Conservation (phyloP, 1,139 yeast genomes). For the Blastobotrys petasosporus region DNA sequence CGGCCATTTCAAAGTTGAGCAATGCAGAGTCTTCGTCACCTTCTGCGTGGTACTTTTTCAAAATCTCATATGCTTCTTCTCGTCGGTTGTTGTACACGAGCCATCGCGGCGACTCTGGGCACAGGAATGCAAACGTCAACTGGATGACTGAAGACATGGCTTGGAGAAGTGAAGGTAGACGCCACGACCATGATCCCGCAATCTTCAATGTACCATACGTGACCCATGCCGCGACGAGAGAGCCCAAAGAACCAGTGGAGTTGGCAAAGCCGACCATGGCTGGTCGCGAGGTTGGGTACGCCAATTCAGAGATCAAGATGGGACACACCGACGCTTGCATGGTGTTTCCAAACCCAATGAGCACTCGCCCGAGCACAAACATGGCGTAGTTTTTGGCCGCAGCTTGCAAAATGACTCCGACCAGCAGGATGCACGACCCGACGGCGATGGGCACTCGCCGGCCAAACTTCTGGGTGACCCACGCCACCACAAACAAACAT, state of each 20-base stretch:
- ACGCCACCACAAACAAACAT: background rate
- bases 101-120: conserved; percentile 22
- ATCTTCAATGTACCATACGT: conserved; percentile 41
- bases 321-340: conserved; percentile 30
- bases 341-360: conserved; percentile 4
- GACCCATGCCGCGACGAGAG: conserved; percentile 50
- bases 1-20: conserved; percentile 21
- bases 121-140: conserved; percentile 30
- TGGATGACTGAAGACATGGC: conserved; percentile 19
- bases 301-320: conserved; percentile 35
- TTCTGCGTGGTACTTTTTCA: conserved; percentile 10
- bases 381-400: conserved; percentile 1
- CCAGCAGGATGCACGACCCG: conserved; percentile 3
- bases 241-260: conserved; percentile 48
- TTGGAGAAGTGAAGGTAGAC: conserved; percentile 41
- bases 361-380: conserved; percentile 4
- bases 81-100: conserved; percentile 10
- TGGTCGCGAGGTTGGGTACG: conserved; percentile 42
- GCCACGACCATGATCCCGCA: conserved; percentile 37
- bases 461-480: conserved; percentile 7
- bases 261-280: conserved; percentile 20
- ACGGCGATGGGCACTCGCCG: conserved; percentile 1
- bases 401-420: conserved; percentile 6
- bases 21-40: conserved; percentile 14
- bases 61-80: conserved; percentile 13